Base-by-base conservation (phyloP, 257 asterid species). In the Lycium ferocissimum region DNA sequence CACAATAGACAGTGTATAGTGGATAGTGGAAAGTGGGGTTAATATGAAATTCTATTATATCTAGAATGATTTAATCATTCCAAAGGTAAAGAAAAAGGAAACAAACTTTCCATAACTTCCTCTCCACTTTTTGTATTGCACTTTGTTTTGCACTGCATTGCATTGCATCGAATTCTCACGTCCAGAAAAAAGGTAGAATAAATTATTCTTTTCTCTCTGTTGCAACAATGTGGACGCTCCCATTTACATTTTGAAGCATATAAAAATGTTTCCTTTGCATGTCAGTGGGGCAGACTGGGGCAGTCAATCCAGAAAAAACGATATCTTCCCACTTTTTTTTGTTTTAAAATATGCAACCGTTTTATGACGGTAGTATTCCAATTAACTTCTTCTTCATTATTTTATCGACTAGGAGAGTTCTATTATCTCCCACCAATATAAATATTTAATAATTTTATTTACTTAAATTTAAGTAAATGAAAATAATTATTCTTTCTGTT, bases 81-180 rank as follows among this genome's bases (percentile, higher is more conserved):
- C 85, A 87, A 84, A 86, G 87, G 11, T 76, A 82, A 69, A 33
- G 67, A 33, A 80, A 90, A 89, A 91, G 89, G 86, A 87, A 83
- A 85, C 85, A 82, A 88, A 85, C 91, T 90, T 92, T 90, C 87
- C 90, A 85, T 80, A 83, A 86, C 84, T 85, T 79, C 75, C 73
- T 85, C 85, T 62, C 79, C 66, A 17, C 7, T 69, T 51, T 51
- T 51, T 51, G 20, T 20, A 18, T 73, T 45, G 15, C 13, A 40
- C 45, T 40, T 40, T 40, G 45, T 3, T 40, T 0, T 81, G 6
- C 63, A 12, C 33, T 81, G 84, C 84, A 59, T 59, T 80, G 84
- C 84, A 80, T 81, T 81, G 73, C 61, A 81, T 75, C 22, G 69
- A 69, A 40, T 57, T 81, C 73, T 81, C 84, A 81, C 84, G 84